Conservation (phyloP, 495 filamentous ascomycete genomes). For the Trichocladium uniseriatum region DNA sequence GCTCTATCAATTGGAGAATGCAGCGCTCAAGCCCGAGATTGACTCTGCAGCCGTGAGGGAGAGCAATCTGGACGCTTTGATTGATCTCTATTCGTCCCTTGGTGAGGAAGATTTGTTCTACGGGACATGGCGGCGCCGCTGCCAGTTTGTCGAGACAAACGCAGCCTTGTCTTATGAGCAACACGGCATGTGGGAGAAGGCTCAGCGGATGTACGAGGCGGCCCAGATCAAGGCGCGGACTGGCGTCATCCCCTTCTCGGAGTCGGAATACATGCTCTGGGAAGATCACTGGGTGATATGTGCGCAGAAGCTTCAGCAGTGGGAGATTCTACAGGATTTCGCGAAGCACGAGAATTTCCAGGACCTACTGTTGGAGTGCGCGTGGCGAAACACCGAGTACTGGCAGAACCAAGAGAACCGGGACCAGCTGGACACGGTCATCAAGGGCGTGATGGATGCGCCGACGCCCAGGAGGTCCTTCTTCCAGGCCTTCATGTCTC, state of each 20-base stretch:
- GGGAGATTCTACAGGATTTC: slow-evolving; percentile 94
- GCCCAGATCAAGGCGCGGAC: slow-evolving; percentile 96
- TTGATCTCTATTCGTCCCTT: slow-evolving; percentile 79
- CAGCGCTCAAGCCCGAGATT: slow-evolving; percentile 69
- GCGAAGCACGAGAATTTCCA: slow-evolving; percentile 99
- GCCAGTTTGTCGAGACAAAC: slow-evolving; percentile 93
- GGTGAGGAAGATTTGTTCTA: slow-evolving; percentile 97
- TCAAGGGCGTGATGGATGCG: slow-evolving; percentile 94
- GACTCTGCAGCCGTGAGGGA: slow-evolving; percentile 78
- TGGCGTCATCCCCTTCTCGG: slow-evolving; percentile 85
- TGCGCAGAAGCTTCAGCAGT: slow-evolving; percentile 96
- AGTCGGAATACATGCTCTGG: slow-evolving; percentile 97
- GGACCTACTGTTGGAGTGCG: slow-evolving; percentile 88
- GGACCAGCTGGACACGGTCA: slow-evolving; percentile 78
- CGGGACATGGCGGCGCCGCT: slow-evolving; percentile 90
- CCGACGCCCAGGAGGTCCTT: slow-evolving; percentile 88
- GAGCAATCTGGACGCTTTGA: slow-evolving; percentile 86
- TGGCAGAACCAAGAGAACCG: slow-evolving; percentile 80
- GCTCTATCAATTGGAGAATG: slow-evolving; percentile 72
- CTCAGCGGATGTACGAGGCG: slow-evolving; percentile 88
- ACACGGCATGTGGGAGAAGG: slow-evolving; percentile 98
- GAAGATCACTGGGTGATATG: slow-evolving; percentile 98
- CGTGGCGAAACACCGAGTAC: slow-evolving; percentile 86
- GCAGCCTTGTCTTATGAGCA: slow-evolving; percentile 95
- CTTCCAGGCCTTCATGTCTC: slow-evolving; percentile 95